A percentile compares a stretch with the other conserved stretches of the same genome.
phyloP scores from a whole-genome alignment of 305 asterid species.

The Fraxinus albicans region DNA sequence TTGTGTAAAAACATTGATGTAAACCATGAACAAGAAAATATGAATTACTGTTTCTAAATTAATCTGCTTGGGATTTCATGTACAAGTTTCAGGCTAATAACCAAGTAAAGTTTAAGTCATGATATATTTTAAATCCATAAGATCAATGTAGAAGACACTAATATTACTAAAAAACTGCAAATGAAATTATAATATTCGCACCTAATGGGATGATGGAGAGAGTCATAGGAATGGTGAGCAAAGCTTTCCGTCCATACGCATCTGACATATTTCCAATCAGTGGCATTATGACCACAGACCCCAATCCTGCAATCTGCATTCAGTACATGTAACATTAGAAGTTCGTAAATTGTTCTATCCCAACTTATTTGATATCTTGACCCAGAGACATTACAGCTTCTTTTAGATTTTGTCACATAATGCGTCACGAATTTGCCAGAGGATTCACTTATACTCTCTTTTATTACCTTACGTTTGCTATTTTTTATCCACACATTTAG shows the following conservation, averaged over 20 bases:
- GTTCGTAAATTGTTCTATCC: background rate
- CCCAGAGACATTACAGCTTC: background rate
- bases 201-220: conserved; percentile 36
- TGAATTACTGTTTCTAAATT: background rate
- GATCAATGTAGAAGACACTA: background rate
- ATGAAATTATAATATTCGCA: background rate
- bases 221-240: conserved; percentile 34
- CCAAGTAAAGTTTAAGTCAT: background rate
- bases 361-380: background rate
- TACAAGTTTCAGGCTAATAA: background rate
- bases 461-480: background rate
- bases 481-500: background rate
- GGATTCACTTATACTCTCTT: background rate
- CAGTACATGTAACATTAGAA: background rate
- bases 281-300: conserved; percentile 45
- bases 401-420: background rate
- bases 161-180: background rate
- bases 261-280: conserved; percentile 42
- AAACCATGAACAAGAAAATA: background rate
- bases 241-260: conserved; percentile 37
- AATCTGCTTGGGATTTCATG: background rate
- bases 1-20: background rate
- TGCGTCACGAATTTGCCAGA: background rate
- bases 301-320: conserved; percentile 38
- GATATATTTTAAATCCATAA: background rate